Evolutionary conservation across 1,284 basidiomycete species (phyloP).

Genomic region (Moesziomyces parantarcticus): DNA sequence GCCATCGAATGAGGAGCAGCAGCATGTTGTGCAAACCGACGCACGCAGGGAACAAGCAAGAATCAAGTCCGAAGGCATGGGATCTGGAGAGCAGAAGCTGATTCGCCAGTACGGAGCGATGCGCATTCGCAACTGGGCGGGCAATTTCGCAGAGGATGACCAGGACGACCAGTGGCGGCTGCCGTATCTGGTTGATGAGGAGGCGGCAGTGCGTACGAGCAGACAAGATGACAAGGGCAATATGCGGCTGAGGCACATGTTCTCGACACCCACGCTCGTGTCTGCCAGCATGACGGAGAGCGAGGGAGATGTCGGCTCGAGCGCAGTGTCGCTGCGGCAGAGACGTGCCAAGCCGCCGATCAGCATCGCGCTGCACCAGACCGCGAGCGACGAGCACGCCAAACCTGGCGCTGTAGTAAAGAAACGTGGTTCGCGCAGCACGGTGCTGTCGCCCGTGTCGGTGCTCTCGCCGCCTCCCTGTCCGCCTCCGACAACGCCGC

Average conservation of each 20-base stretch:
- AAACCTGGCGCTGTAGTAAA: not conserved
- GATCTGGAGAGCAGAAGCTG: constrained; percentile 1
- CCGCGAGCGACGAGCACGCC: not conserved
- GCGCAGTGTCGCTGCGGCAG: constrained; percentile 14
- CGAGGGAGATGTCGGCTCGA: not conserved
- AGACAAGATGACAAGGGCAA: not conserved
- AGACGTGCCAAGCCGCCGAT: constrained; percentile 36
- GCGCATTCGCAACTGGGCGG: constrained; percentile 8
- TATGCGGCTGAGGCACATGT: constrained; percentile 17
- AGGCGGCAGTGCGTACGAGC: not conserved
- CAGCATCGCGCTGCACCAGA: constrained; percentile 4
- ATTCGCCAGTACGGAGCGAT: constrained; percentile 18
- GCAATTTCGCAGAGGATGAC: not conserved
- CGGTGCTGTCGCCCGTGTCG: constrained; percentile 5
- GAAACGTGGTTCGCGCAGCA: constrained; percentile 1
- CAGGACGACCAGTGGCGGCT: not conserved
- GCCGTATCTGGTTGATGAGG: not conserved
- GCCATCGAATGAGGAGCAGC: not conserved
- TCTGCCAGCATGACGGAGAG: not conserved
- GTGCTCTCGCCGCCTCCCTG: constrained; percentile 26
- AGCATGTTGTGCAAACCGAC: not conserved
- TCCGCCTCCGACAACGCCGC: constrained; percentile 22
- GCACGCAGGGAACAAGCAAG: not conserved
- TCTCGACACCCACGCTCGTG: constrained; percentile 7
- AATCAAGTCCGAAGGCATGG: constrained; percentile 1